Percentiles rank a stretch among this genome's conserved stretches.
These are phyloP conservation scores for Ceriops zippeliana DNA, from an alignment of 345 rosid species.

Conservation along the genomic window DNA sequence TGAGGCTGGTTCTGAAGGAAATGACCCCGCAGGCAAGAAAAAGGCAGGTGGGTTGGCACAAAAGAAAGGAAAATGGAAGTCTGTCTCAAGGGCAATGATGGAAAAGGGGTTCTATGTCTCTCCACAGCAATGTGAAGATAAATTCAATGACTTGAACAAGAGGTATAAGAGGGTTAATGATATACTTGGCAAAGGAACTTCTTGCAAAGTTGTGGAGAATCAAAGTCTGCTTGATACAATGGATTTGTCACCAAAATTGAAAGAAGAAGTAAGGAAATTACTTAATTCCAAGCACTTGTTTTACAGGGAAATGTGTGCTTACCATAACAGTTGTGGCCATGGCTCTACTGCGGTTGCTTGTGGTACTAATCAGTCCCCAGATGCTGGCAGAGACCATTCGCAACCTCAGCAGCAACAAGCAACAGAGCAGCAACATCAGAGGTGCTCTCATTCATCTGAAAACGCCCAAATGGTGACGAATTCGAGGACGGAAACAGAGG, in stretches of 20 bases:
- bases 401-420: slow-evolving; percentile 35
- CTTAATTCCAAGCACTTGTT: slow-evolving; percentile 90
- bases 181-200: slow-evolving; percentile 82
- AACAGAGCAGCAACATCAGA: slow-evolving; percentile 29
- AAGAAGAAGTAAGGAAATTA: slow-evolving; percentile 78
- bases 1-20: slow-evolving; percentile 59
- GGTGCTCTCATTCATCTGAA: slow-evolving; percentile 55
- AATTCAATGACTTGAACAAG: slow-evolving; percentile 93
- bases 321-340: slow-evolving; percentile 84
- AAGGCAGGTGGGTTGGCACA: slow-evolving; percentile 57
- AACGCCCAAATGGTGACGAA: slow-evolving; percentile 19
- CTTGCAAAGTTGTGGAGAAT: slow-evolving; percentile 93
- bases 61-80: slow-evolving; percentile 99
- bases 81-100: slow-evolving; percentile 92
- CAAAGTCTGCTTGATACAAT: slow-evolving; percentile 70
- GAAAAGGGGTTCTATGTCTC: slow-evolving; percentile 95
- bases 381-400: slow-evolving; percentile 31
- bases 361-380: slow-evolving; percentile 38
- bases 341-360: slow-evolving; percentile 24
- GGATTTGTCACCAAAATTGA: slow-evolving; percentile 71
- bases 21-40: slow-evolving; percentile 52
- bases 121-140: slow-evolving; percentile 97
- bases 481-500: slow-evolving; percentile 33
- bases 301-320: slow-evolving; percentile 96
- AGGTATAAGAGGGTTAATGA: slow-evolving; percentile 97